Base-by-base conservation (phyloP, 345 rosid genomes). In the Conringia planisiliqua region DNA sequence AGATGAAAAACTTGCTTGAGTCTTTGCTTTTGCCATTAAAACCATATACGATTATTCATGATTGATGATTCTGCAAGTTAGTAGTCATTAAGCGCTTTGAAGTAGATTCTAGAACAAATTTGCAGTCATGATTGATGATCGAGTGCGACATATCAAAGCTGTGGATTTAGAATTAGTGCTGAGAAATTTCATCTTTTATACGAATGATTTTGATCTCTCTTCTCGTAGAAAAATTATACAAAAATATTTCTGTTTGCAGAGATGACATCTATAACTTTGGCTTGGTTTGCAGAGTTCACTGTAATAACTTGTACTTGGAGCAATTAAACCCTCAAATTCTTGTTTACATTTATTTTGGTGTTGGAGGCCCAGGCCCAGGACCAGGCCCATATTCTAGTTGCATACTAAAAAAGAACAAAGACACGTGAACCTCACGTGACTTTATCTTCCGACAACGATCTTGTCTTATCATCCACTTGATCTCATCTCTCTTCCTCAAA, bases 351-450 rank as follows among this genome's bases (percentile, higher is more conserved):
- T 10, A 48, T 48, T 48, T 52, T 51, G 58, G 17, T 56, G 7
- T 56, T 56, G 5, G 13, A 32, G 40, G 64, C 64, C 65, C 30
- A 36, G 50, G 57, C 58, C 24, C 24, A 22, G 50, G 57, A 47
- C 24, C 24, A 22, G 24, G 24, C 24, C 66, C 66, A 59, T 14
- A 3, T 3, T 58, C 16, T 9, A 1, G 2, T 13, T 14, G 7
- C 6, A 59, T 7, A 5, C 2, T 3, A 4, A 48, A 0, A 47
- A 29, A 12, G 10, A 7, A n/a, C 47, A 55, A 33, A 24, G 27
- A 65, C 71, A 65, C 58, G 71, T 73, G 78, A 44, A 0, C 0
- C 50, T 73, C 78, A 74, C 72, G 66, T 74, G 78, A 74, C 5
- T 46, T 57, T 74, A 74, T 74, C 78, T 46, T 65, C 66, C 3